Evolutionary conservation across 805 yeast genomes (phyloP).

Genomic region (Kockiozyma suomiensis): DNA sequence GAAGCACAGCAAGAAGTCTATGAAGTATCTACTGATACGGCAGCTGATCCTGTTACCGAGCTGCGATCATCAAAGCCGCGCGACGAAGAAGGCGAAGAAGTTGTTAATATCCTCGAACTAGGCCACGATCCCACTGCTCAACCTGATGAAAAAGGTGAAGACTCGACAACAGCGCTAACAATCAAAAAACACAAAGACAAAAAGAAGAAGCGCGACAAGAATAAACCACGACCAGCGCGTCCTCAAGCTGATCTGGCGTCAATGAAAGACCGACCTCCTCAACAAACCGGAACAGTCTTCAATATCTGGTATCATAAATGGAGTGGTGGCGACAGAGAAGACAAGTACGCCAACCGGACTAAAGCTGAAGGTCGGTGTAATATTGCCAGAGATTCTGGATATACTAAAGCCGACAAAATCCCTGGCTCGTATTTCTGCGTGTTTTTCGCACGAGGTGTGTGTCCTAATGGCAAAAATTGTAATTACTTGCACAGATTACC

Average conservation of each 20-base stretch:
- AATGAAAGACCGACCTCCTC: slow-evolving; percentile 62
- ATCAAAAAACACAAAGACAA: slow-evolving; percentile 7
- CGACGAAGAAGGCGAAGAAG: slow-evolving; percentile 31
- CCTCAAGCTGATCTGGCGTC: slow-evolving; percentile 71
- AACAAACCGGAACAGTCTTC: slow-evolving; percentile 77
- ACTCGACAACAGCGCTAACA: not conserved
- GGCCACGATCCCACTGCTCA: slow-evolving; percentile 18
- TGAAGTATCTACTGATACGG: slow-evolving; percentile 1
- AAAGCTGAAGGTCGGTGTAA: slow-evolving; percentile 64
- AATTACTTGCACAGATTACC: slow-evolving; percentile 81
- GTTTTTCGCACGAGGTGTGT: slow-evolving; percentile 86
- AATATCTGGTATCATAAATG: slow-evolving; percentile 89
- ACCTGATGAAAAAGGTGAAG: not conserved
- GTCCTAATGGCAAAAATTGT: slow-evolving; percentile 72
- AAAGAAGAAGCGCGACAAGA: slow-evolving; percentile 19
- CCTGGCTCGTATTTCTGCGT: slow-evolving; percentile 63
- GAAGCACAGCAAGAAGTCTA: slow-evolving; percentile 2
- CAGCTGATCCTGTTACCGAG: not conserved
- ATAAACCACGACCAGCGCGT: slow-evolving; percentile 57
- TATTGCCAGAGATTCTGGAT: slow-evolving; percentile 68
- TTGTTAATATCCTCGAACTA: slow-evolving; percentile 28
- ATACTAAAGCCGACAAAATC: slow-evolving; percentile 65
- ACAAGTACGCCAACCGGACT: slow-evolving; percentile 44
- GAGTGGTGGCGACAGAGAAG: slow-evolving; percentile 71
- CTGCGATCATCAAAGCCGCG: not conserved